A percentile compares a stretch with the other conserved stretches of the same genome.
Conservation (phyloP, 805 yeast genomes). For the Saccharomyces mikatae region DNA sequence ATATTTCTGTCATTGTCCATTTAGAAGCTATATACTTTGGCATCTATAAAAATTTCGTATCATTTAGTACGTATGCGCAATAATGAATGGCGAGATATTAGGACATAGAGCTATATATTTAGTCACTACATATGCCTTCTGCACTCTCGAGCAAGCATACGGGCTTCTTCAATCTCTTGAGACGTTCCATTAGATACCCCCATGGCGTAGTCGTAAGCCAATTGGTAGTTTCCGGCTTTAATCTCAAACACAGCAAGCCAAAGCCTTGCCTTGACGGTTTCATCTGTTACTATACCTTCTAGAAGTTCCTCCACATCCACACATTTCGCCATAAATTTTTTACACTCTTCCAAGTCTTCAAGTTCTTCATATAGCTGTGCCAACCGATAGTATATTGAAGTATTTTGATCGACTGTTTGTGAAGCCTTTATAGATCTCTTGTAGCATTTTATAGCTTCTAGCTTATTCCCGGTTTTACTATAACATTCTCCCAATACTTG, state of each 20-base stretch:
- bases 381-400: conserved; percentile 47
- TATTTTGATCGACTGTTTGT: conserved; percentile 46
- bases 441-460: conserved; percentile 74
- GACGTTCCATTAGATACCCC: conserved; percentile 68
- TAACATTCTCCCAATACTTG: conserved; percentile 86
- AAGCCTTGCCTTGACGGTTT: conserved; percentile 68
- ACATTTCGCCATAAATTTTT: conserved; percentile 51
- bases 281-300: conserved; percentile 57
- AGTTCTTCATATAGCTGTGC: conserved; percentile 59
- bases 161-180: conserved; percentile 82
- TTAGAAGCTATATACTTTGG: not conserved
- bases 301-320: conserved; percentile 50
- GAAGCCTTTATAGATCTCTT: conserved; percentile 60
- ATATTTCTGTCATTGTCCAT: not conserved
- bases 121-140: conserved; percentile 34
- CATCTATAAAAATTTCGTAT: not conserved
- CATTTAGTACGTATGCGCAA: not conserved
- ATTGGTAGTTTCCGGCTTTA: conserved; percentile 46
- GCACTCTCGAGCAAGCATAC: conserved; percentile 74
- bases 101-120: not conserved
- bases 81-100: not conserved
- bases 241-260: conserved; percentile 78
- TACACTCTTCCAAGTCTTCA: conserved; percentile 46
- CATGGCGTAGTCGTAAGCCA: conserved; percentile 66
- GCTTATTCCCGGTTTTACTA: conserved; percentile 61